Base-by-base conservation (phyloP, 805 yeast genomes). In the Allodekkera sacchari region DNA sequence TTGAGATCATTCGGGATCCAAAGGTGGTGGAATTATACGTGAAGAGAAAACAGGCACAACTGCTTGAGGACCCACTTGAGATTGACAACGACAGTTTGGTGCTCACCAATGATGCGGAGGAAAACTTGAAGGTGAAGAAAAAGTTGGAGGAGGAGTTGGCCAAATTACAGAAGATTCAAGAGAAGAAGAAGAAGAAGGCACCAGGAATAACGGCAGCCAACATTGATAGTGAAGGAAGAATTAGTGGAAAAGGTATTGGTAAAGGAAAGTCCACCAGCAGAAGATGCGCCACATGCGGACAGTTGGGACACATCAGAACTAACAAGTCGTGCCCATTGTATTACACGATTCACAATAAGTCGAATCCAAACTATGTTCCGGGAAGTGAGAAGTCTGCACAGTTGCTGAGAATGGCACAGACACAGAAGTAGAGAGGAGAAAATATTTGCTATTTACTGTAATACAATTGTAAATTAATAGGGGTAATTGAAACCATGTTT, bases 211-310 rank as follows among this genome's bases (percentile, higher is more conserved):
- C 56, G 2, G 50, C 57, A 10, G 55, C 54, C 11, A 56, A 55
- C 31, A 48, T 54, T 29, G 61, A 57, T 35, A 45, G 55, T 30
- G 59, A 55, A 30, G 59, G 61, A 6, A 44, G 63, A 27, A 41
- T 70, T 26, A 70, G 74, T 22, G 82, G 78, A n/a, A 77, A 75
- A 43, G 82, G 83, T 16, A 71, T 72, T 25, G 84, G 83, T 19
- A 80, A 80, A 46, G 82, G 82, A 20, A 78, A 78, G 46, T 67
- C 78, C 19, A 76, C 74, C 5, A 78, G 81, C 7, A 66, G 98
- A 52, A 74, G 84, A 49, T 89, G 98, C 60, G 88, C 94, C 3
- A 80, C 92, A 0, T 89, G 98, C 66, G 97, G 97, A 15, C 92
- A 89, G 9, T 68, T 83, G 41, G 98, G 97, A 0, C 98, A 89